A percentile compares a stretch with the other conserved stretches of the same genome.
phyloP scores from a whole-genome alignment of 2,329 filamentous ascomycete genomes.

The Pestalotiopsis sp. region DNA sequence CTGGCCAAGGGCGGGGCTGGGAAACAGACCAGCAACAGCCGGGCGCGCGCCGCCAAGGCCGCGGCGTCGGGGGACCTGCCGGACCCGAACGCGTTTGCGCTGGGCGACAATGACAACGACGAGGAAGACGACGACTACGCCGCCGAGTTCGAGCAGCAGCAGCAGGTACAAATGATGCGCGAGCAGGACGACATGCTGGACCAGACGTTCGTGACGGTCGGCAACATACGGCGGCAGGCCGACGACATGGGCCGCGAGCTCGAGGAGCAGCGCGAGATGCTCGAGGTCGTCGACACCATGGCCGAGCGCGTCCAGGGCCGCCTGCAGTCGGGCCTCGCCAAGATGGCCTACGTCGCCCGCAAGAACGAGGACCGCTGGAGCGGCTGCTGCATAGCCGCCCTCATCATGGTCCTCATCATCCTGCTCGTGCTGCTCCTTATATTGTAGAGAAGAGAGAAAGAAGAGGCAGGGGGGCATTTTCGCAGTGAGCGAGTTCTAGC shows the following conservation, averaged over 20 bases:
- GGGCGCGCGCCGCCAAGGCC: slow-evolving; percentile 32
- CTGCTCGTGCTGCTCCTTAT: slow-evolving; percentile 78
- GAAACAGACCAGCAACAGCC: slow-evolving; percentile 24
- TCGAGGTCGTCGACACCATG: slow-evolving; percentile 81
- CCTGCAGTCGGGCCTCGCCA: slow-evolving; percentile 83
- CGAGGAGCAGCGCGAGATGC: slow-evolving; percentile 89
- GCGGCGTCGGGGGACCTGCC: slow-evolving; percentile 48
- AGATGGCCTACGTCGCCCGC: slow-evolving; percentile 81
- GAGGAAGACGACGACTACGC: slow-evolving; percentile 61
- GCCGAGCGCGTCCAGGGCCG: slow-evolving; percentile 87
- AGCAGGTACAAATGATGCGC: slow-evolving; percentile 89
- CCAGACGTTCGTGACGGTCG: slow-evolving; percentile 90
- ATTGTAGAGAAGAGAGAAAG: slow-evolving; percentile 42
- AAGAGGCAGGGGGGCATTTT: background rate
- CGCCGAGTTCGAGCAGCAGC: slow-evolving; percentile 84
- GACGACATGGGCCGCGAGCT: slow-evolving; percentile 95
- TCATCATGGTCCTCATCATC: slow-evolving; percentile 88
- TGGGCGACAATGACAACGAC: slow-evolving; percentile 47
- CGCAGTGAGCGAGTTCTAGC: background rate
- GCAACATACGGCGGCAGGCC: slow-evolving; percentile 86
- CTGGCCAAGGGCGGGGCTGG: slow-evolving; percentile 58
- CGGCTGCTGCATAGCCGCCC: slow-evolving; percentile 85
- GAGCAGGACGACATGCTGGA: slow-evolving; percentile 95
- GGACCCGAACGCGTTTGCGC: slow-evolving; percentile 58
- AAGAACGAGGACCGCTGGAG: slow-evolving; percentile 88